Base-by-base conservation (phyloP, 257 asterid genomes). In the Agastache rugosa region DNA sequence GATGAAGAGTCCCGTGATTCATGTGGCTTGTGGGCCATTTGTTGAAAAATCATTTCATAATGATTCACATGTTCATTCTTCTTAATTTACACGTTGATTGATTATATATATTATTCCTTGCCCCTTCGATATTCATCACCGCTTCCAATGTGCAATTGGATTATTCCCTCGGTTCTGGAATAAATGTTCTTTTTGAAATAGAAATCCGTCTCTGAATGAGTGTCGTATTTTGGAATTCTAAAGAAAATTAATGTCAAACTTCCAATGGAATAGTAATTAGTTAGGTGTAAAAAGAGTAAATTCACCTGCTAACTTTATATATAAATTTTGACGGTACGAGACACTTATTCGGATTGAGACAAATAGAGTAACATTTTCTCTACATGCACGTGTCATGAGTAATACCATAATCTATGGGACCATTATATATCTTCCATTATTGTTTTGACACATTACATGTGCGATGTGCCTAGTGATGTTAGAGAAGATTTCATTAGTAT, bases 1-100 rank as follows among this genome's bases (percentile, higher is more conserved):
- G 63, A 56, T 14, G 64, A 25, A 31, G 20, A 16, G 10, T 58
- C 64, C 41, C 64, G 64, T 58, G 64, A 58, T 58, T 25, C 64
- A 25, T 56, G 63, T 56, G 17, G 25, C 12, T 12, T 0, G 63
- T 56, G 63, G 34, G 56, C 56, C 56, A 48, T 50, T 58, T 58
- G 11, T 58, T 12, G 37, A 14, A 14, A 37, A 12, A 25, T 58
- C 3, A 25, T 58, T 58, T 25, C 63, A 58, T 27, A 58, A 25
- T 58, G 19, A 25, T 25, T 27, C 6, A 58, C 63, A 25, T 6
- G 11, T 58, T 12, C 41, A 25, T 25, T 25, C 39, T 12, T 27
- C 39, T 58, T 11, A 19, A 55, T 55, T 55, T 55, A 10, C 61
- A 55, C 61, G 10, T 58, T 58, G 6, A 15, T 25, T 25, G 19